Evolutionary conservation across 352 stramenopile genomes (phyloP).

Genomic region (Pythium periplocum): DNA sequence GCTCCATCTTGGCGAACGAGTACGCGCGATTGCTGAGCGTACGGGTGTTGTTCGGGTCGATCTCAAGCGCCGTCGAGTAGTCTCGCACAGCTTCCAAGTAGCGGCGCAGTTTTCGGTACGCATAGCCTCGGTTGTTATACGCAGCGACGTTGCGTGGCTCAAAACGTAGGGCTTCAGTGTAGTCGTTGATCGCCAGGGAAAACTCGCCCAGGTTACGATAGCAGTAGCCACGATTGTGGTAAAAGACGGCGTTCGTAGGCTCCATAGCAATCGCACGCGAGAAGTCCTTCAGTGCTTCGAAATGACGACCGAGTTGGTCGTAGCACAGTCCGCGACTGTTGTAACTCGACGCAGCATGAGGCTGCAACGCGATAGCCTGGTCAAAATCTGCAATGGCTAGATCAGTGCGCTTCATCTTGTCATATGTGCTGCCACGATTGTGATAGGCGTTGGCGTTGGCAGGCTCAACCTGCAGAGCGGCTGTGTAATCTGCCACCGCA

Average conservation of each 20-base stretch:
- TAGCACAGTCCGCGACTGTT: conserved; percentile 79
- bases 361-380: conserved; percentile 51
- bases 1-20: conserved; percentile 78
- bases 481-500: conserved; percentile 73
- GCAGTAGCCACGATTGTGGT: conserved; percentile 84
- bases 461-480: conserved; percentile 58
- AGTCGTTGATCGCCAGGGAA: conserved; percentile 55
- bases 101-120: conserved; percentile 62
- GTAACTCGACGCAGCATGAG: conserved; percentile 60
- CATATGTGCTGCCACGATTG: conserved; percentile 78
- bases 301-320: conserved; percentile 54
- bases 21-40: conserved; percentile 85
- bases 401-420: conserved; percentile 62
- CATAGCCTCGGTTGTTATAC: conserved; percentile 85
- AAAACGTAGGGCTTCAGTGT: conserved; percentile 51
- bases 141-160: conserved; percentile 67
- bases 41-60: conserved; percentile 75
- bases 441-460: conserved; percentile 79
- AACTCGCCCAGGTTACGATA: conserved; percentile 80
- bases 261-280: conserved; percentile 56
- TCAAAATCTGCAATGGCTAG: conserved; percentile 69
- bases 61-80: conserved; percentile 63
- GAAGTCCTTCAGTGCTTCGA: conserved; percentile 76
- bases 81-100: conserved; percentile 69
- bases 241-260: conserved; percentile 69